Percentiles rank a stretch among this genome's conserved stretches.
phyloP scores from a whole-genome alignment of 2,329 filamentous ascomycete species.

The Didymosphaeria variabile region DNA sequence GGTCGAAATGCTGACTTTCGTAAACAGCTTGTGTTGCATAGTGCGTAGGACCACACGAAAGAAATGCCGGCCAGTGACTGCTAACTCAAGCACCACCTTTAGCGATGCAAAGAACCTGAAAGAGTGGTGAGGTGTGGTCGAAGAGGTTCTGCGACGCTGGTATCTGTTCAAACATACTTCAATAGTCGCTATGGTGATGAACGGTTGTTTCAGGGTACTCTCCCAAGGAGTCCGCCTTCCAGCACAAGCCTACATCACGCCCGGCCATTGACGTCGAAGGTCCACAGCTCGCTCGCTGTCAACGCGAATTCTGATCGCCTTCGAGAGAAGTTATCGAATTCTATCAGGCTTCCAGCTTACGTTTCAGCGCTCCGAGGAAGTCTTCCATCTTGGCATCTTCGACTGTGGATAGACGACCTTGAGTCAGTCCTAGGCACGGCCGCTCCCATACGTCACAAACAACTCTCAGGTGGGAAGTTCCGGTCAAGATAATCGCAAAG shows the following conservation, averaged over 20 bases:
- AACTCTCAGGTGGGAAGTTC: neutral
- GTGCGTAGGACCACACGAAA: too few species aligned
- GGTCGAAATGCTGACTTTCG: too few species aligned
- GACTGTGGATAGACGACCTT: neutral
- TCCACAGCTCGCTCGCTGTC: too few species aligned
- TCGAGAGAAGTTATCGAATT: too few species aligned
- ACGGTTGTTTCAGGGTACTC: neutral
- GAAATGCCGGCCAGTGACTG: too few species aligned
- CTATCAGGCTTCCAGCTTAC: neutral
- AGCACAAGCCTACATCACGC: neutral
- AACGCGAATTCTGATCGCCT: too few species aligned
- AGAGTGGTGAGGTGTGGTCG: neutral
- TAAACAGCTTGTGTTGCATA: too few species aligned
- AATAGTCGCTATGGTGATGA: neutral
- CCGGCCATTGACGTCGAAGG: neutral
- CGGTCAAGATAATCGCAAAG: neutral
- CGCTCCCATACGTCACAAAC: neutral
- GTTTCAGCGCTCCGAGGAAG: neutral
- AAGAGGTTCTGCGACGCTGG: neutral
- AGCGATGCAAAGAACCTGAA: neutral
- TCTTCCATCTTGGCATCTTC: neutral
- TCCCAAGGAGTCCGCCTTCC: neutral
- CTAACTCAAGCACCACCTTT: too few species aligned
- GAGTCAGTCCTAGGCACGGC: neutral
- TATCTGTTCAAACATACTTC: neutral